These are phyloP conservation scores for Suillus fuscotomentosus DNA, from an alignment of 768 basidiomycete species.

Conservation along the genomic window DNA sequence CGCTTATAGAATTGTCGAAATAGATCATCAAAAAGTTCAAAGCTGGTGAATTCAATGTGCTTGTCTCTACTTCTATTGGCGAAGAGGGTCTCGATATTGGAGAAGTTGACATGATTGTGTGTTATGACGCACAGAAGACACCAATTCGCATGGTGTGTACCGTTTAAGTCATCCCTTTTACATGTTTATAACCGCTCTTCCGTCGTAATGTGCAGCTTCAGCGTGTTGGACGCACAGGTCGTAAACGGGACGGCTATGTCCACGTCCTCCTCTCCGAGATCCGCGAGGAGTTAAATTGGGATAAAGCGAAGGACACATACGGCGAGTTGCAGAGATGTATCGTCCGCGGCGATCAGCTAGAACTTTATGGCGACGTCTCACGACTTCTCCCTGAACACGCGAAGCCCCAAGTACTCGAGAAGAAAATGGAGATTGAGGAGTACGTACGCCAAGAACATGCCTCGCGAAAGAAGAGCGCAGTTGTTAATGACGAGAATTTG, in stretches of 20 bases:
- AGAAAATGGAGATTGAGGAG: constrained; percentile 78
- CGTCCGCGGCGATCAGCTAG: constrained; percentile 79
- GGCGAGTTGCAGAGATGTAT: constrained; percentile 88
- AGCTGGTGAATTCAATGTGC: constrained; percentile 80
- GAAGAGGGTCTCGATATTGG: constrained; percentile 99
- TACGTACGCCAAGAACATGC: constrained; percentile 54
- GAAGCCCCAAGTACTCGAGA: constrained; percentile 77
- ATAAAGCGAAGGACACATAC: constrained; percentile 83
- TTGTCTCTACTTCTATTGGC: constrained; percentile 95
- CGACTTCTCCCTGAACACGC: constrained; percentile 78
- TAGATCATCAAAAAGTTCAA: constrained; percentile 90
- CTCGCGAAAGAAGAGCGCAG: constrained; percentile 34
- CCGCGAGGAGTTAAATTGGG: constrained; percentile 89
- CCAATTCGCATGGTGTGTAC: constrained; percentile 88
- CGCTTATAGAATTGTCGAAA: constrained; percentile 3
- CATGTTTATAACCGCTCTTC: constrained; percentile 7
- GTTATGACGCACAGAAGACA: constrained; percentile 95
- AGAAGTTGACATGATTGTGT: constrained; percentile 93
- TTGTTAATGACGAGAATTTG: constrained; percentile 25
- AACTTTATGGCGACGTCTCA: constrained; percentile 90
- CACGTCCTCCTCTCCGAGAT: constrained; percentile 88
- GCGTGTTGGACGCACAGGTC: constrained; percentile 92
- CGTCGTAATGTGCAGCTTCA: constrained; percentile 62
- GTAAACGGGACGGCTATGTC: constrained; percentile 86
- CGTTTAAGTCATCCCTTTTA: neutral